These are phyloP conservation scores for Trichoderma sp. DNA, from an alignment of 2,329 filamentous ascomycete species.

Conservation along the genomic window DNA sequence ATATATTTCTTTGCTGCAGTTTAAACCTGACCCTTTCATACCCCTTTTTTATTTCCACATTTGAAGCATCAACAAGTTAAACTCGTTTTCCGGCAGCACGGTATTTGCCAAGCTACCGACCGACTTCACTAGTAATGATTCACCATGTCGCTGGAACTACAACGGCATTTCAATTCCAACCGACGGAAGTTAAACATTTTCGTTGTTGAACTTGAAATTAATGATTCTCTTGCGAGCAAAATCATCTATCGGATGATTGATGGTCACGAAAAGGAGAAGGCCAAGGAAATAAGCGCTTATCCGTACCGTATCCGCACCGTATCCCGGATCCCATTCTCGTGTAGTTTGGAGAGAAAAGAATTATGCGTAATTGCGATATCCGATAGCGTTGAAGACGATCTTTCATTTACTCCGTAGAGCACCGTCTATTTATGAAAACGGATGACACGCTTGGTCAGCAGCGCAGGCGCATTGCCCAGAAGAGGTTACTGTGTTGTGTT, in stretches of 20 bases:
- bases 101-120: background rate
- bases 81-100: background rate
- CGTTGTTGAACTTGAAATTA: background rate
- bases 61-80: background rate
- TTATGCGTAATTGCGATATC: background rate
- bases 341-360: background rate
- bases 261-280: background rate
- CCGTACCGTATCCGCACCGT: slow-evolving; percentile 5
- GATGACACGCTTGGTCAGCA: background rate
- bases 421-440: background rate
- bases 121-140: background rate
- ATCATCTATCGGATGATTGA: background rate
- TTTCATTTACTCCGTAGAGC: background rate
- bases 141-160: background rate
- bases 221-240: background rate
- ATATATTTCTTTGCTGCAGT: background rate
- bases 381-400: background rate
- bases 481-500: background rate
- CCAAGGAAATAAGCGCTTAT: background rate
- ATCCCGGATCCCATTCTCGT: background rate
- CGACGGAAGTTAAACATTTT: background rate
- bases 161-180: background rate
- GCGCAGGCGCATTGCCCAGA: background rate
- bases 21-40: background rate
- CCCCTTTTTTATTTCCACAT: background rate